Conservation (phyloP, 768 basidiomycete species). For the Hericium alpestre region DNA sequence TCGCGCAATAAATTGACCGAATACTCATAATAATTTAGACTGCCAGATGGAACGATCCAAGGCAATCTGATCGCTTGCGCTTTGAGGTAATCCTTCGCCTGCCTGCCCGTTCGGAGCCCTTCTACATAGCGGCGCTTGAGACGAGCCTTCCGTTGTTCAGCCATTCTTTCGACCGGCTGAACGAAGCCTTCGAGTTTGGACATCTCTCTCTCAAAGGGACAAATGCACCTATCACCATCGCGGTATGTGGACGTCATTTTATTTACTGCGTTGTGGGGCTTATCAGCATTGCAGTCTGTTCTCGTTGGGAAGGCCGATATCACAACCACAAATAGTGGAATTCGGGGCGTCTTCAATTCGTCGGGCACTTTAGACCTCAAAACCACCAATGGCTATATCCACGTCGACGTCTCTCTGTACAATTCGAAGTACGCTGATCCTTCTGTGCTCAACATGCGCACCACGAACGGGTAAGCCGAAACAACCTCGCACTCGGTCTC, state of each 20-base stretch:
- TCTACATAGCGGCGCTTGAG: conserved; percentile 20
- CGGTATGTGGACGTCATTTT: conserved; percentile 15
- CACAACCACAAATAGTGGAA: conserved; percentile 23
- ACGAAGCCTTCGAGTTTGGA: conserved; percentile 19
- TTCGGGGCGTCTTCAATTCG: conserved; percentile 28
- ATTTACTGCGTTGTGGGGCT: neutral
- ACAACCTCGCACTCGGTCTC: neutral
- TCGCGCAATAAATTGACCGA: neutral
- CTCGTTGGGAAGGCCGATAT: conserved; percentile 15
- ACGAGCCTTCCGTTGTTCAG: conserved; percentile 21
- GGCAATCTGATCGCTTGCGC: conserved; percentile 11
- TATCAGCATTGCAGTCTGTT: conserved; percentile 20
- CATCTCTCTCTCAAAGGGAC: conserved; percentile 14
- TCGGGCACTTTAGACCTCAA: conserved; percentile 18
- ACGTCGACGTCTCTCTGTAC: conserved; percentile 18
- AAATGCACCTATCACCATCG: conserved; percentile 18
- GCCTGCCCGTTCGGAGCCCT: conserved; percentile 14
- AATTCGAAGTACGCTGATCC: conserved; percentile 15
- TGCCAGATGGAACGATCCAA: conserved; percentile 1
- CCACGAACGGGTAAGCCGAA: conserved; percentile 33
- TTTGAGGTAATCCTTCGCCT: conserved; percentile 23
- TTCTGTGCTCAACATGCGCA: conserved; percentile 23
- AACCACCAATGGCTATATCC: conserved; percentile 9
- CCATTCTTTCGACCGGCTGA: conserved; percentile 20
- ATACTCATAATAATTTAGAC: conserved; percentile 5